A percentile compares a stretch with the other conserved stretches of the same genome.
Evolutionary conservation across 2,329 filamentous ascomycete species (phyloP).

Genomic region (Ceratocystiopsis minuta): DNA sequence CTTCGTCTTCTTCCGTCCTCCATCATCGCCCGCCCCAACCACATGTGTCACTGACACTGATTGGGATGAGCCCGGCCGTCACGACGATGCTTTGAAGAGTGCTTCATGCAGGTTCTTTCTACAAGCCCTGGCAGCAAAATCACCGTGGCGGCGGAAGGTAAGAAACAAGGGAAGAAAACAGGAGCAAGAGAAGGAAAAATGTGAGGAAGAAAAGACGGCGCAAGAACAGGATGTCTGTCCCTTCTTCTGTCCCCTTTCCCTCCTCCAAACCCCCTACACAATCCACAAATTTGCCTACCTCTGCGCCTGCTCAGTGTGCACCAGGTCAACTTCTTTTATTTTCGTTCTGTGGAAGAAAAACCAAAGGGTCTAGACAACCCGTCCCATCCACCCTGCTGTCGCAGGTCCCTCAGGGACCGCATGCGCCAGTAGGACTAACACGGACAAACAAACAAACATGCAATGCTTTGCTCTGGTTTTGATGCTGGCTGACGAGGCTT

Average conservation of each 20-base stretch:
- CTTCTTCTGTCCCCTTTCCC: background rate
- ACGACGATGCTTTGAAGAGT: too few species aligned
- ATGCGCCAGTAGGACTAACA: slow-evolving; percentile 46
- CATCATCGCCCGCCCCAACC: too few species aligned
- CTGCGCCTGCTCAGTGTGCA: slow-evolving; percentile 38
- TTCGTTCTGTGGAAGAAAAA: slow-evolving; percentile 45
- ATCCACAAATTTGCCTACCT: slow-evolving; percentile 38
- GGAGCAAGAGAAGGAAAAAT: background rate
- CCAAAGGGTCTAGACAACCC: slow-evolving; percentile 47
- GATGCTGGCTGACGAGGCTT: too few species aligned
- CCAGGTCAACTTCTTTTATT: slow-evolving; percentile 39
- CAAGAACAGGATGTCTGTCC: background rate
- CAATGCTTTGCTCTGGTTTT: too few species aligned
- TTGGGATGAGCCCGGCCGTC: too few species aligned
- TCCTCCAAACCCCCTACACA: background rate
- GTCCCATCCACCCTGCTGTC: slow-evolving; percentile 48
- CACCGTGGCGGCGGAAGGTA: too few species aligned
- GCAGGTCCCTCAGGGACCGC: slow-evolving; percentile 20
- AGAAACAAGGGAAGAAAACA: slow-evolving; percentile 4
- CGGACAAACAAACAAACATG: slow-evolving; percentile 31
- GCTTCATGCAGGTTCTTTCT: too few species aligned
- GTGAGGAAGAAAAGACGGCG: background rate
- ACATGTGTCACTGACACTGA: too few species aligned
- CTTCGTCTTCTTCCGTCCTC: too few species aligned
- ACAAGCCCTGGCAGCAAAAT: too few species aligned